Evolutionary conservation across 2,329 filamentous ascomycete species (phyloP).

Genomic region (Neofusicoccum laricinum): DNA sequence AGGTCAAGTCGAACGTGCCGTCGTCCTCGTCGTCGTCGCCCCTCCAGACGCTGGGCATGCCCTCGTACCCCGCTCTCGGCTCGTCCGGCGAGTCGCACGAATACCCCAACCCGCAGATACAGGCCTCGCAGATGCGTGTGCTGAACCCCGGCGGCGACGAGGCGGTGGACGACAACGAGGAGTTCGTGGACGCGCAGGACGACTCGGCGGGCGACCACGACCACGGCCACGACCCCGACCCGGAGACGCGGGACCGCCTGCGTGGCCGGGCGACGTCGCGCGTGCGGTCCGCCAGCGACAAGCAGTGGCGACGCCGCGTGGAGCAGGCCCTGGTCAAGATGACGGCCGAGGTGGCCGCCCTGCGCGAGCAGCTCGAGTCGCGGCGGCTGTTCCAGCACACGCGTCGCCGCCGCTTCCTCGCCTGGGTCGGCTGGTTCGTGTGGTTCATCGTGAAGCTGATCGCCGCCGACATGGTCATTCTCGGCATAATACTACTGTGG

Average conservation of each 20-base stretch:
- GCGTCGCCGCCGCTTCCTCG: constrained; percentile 61
- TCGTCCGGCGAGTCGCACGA: constrained; percentile 48
- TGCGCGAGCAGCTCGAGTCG: constrained; percentile 84
- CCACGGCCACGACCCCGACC: constrained; percentile 21
- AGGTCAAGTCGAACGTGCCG: constrained; percentile 80
- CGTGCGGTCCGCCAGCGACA: constrained; percentile 29
- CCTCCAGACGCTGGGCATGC: constrained; percentile 36
- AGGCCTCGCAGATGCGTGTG: constrained; percentile 10
- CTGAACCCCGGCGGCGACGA: not conserved
- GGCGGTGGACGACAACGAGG: constrained; percentile 37
- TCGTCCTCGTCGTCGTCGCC: constrained; percentile 55
- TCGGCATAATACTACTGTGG: constrained; percentile 67
- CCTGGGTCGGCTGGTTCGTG: constrained; percentile 69
- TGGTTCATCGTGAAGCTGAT: constrained; percentile 73
- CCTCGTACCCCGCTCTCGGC: constrained; percentile 35
- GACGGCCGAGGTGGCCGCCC: constrained; percentile 86
- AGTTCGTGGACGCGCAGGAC: constrained; percentile 49
- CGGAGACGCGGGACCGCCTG: not conserved
- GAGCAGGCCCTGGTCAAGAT: constrained; percentile 84
- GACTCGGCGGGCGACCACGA: constrained; percentile 38
- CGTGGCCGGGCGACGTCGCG: not conserved
- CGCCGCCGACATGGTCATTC: constrained; percentile 65
- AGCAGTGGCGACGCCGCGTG: constrained; percentile 75
- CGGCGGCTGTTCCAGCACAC: constrained; percentile 67
- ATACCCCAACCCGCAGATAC: constrained; percentile 24